Evolutionary conservation across 352 stramenopile species (phyloP).

Genomic region (Saprolegnia parasitica): DNA sequence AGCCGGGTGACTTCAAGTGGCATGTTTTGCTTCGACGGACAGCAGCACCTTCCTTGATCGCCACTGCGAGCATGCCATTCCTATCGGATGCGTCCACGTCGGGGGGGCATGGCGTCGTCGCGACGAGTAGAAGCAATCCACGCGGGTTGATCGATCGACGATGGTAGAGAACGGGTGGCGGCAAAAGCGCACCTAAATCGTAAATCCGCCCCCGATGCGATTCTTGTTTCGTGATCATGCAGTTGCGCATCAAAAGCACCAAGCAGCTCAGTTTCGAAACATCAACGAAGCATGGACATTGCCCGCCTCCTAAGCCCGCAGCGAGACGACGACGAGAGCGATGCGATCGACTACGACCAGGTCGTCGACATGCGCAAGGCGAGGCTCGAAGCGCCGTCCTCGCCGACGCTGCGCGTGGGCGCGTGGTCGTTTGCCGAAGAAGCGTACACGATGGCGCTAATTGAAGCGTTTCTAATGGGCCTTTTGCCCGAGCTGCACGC

Average conservation of each 20-base stretch:
- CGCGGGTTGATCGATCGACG: no score
- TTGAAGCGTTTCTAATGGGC: constrained; percentile 13
- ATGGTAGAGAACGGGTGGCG: no score
- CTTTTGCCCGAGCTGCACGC: constrained; percentile 50
- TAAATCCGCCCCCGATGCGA: not conserved
- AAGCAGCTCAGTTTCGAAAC: not conserved
- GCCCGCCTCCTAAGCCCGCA: not conserved
- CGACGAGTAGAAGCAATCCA: no score
- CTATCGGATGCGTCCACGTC: no score
- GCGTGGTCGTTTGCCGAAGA: constrained; percentile 18
- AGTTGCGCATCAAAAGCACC: not conserved
- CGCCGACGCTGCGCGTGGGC: constrained; percentile 41
- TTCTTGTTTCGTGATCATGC: constrained; percentile 19
- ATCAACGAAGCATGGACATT: not conserved
- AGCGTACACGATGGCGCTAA: constrained; percentile 5
- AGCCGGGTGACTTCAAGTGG: not conserved
- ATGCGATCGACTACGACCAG: constrained; percentile 8
- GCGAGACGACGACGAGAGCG: not conserved
- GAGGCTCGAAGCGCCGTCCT: not conserved
- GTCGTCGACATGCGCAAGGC: constrained; percentile 1
- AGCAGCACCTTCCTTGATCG: no score
- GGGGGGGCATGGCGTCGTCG: no score
- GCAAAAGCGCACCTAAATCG: not conserved
- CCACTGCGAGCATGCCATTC: no score
- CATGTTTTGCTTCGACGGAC: no score